Evolutionary conservation across 495 filamentous ascomycete species (phyloP).

Genomic region (Xylaria nigripes): DNA sequence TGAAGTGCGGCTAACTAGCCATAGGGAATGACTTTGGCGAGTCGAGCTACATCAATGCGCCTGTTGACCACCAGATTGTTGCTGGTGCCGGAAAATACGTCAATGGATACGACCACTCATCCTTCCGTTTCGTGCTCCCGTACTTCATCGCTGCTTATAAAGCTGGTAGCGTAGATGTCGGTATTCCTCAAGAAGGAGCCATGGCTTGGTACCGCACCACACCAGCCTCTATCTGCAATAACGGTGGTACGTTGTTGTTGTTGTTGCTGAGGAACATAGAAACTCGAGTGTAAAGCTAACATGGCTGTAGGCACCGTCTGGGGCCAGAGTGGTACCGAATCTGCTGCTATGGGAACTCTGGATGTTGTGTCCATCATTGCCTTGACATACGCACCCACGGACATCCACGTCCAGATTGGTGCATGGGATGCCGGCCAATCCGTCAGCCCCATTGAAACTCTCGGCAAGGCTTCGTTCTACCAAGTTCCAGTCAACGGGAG

Average conservation of each 20-base stretch:
- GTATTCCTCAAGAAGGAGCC: slow-evolving; percentile 41
- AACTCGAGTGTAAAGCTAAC: slow-evolving; percentile 18
- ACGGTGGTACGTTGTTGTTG: slow-evolving; percentile 39
- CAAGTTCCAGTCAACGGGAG: slow-evolving; percentile 44
- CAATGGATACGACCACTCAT: slow-evolving; percentile 29
- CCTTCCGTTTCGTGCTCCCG: slow-evolving; percentile 45
- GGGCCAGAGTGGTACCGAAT: slow-evolving; percentile 36
- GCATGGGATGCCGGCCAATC: slow-evolving; percentile 34
- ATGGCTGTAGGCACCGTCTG: slow-evolving; percentile 31
- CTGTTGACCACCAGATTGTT: slow-evolving; percentile 42
- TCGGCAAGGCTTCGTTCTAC: slow-evolving; percentile 42
- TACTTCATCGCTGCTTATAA: slow-evolving; percentile 61
- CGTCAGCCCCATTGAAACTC: slow-evolving; percentile 27
- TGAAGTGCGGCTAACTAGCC: slow-evolving; percentile 12
- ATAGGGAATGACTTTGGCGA: slow-evolving; percentile 75
- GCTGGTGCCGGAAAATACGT: slow-evolving; percentile 45
- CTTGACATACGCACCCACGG: slow-evolving; percentile 24
- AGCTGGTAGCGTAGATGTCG: slow-evolving; percentile 34
- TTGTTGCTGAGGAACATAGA: slow-evolving; percentile 20
- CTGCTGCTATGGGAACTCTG: slow-evolving; percentile 32
- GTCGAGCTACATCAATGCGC: slow-evolving; percentile 62
- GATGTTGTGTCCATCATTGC: slow-evolving; percentile 42
- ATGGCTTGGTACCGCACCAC: slow-evolving; percentile 59
- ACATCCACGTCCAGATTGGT: slow-evolving; percentile 46
- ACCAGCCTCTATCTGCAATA: slow-evolving; percentile 22